Base-by-base conservation (phyloP, 106 monocot genomes). In the Apostasia ramifera region DNA sequence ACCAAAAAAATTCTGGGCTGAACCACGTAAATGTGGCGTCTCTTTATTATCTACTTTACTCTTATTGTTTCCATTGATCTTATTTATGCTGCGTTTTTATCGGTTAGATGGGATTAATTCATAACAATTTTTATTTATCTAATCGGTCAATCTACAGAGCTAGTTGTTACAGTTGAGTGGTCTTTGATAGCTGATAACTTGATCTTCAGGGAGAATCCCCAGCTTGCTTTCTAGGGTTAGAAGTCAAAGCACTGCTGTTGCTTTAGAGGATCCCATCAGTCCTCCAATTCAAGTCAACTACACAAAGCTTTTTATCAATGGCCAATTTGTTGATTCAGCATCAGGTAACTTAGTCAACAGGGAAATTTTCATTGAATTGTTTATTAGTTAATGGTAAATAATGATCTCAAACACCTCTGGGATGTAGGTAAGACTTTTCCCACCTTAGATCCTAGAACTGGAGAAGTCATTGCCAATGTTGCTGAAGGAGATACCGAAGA, bases 391-490 rank as follows among this genome's bases (percentile, higher is more conserved):
- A 14, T 14, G 12, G 3, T 13, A 1, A 59, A 37, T 49, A 13
- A 50, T 59, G 55, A 44, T n/a, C 1, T 1, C 9, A 11, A 61
- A 39, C 26, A 12, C 37, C 48, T 1, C 48, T 44, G 52, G 9
- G 42, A 14, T 4, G n/a, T 80, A 94, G 94, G 94, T 14, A 90
- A 66, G 73, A 95, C 91, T 4, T 95, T 95, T 59, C 94, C 91
- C 26, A 95, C 94, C 26, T 79, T 86, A 12, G 94, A 95, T 77
- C 94, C 94, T 15, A 83, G 91, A 54, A 86, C 91, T 0, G 94
- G 91, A 9, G 88, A 95, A 65, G 85, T 91, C 64, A 95, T 95
- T 70, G 81, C 91, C 3, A 83, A 95, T 76, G 94, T 95, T 44
- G 77, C 94, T 5, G 94, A 95, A 75, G 94, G 91, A 5, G 91